Conservation (phyloP, 805 yeast species). For the Wickerhamiella azymoides region DNA sequence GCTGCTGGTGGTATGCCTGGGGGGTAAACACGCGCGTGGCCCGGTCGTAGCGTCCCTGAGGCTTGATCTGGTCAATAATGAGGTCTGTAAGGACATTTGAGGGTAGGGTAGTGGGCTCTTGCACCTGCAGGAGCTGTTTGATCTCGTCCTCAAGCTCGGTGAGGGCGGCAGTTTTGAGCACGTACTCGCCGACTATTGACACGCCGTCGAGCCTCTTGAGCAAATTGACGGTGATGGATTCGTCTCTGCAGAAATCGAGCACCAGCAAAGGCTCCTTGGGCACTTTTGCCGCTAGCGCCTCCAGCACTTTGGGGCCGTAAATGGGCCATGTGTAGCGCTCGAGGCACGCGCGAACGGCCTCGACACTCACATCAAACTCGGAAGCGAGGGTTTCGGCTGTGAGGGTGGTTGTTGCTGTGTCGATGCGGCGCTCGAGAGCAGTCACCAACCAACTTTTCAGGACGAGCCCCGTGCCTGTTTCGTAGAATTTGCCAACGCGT, state of each 20-base stretch:
- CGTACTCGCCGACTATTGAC: constrained; percentile 1
- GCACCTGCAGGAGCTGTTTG: background rate
- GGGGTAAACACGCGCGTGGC: constrained; percentile 10
- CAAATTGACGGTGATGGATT: background rate
- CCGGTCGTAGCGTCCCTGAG: constrained; percentile 3
- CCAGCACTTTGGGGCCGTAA: constrained; percentile 4
- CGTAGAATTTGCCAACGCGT: background rate
- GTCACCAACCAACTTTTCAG: background rate
- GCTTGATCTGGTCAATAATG: background rate
- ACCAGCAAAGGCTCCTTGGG: background rate
- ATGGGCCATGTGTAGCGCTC: background rate
- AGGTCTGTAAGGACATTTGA: background rate
- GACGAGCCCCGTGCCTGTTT: background rate
- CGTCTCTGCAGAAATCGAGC: background rate
- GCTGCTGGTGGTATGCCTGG: constrained; percentile 5
- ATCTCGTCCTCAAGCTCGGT: background rate
- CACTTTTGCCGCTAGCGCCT: background rate
- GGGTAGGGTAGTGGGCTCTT: background rate
- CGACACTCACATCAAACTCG: background rate
- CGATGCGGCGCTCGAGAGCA: background rate
- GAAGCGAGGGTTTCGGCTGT: background rate
- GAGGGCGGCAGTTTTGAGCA: background rate
- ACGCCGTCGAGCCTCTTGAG: background rate
- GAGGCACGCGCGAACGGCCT: background rate
- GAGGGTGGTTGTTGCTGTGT: background rate